Conservation (phyloP, 352 stramenopile genomes). For the Stramenopiles sp. region DNA sequence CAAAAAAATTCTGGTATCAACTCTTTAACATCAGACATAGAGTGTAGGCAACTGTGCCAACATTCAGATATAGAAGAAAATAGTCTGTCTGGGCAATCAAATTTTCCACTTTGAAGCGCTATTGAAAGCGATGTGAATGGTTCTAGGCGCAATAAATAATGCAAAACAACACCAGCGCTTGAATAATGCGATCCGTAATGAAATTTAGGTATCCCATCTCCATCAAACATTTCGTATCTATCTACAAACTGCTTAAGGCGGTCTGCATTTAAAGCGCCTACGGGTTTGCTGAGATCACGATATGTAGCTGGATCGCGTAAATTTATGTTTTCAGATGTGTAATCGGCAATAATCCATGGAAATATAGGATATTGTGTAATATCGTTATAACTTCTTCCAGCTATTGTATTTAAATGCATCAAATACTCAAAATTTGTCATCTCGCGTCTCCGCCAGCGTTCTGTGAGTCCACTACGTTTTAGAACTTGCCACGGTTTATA, state of each 20-base stretch:
- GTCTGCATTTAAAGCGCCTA: conserved; percentile 80
- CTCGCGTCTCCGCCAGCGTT: conserved; percentile 44
- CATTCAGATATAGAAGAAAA: conserved; percentile 76
- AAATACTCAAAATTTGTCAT: conserved; percentile 87
- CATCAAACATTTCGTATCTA: conserved; percentile 49
- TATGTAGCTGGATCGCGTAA: conserved; percentile 69
- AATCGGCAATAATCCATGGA: conserved; percentile 90
- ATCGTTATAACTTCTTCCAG: conserved; percentile 87
- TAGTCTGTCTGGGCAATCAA: conserved; percentile 90
- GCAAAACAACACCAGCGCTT: conserved; percentile 75
- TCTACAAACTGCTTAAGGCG: conserved; percentile 77
- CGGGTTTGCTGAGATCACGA: conserved; percentile 85
- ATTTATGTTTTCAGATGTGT: conserved; percentile 71
- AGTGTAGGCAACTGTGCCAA: conserved; percentile 46
- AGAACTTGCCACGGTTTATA: neutral
- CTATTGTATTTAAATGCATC: conserved; percentile 83
- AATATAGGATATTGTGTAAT: conserved; percentile 96
- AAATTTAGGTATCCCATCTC: conserved; percentile 32
- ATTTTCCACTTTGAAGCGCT: conserved; percentile 82
- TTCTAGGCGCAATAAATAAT: conserved; percentile 89
- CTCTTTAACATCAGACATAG: conserved; percentile 91
- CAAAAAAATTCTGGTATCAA: conserved; percentile 93
- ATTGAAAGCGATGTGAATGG: conserved; percentile 81
- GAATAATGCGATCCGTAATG: conserved; percentile 88
- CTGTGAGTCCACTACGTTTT: conserved; percentile 19